Percentiles rank a stretch among this genome's conserved stretches.
These are phyloP conservation scores for Epichloe sylvatica DNA, from an alignment of 2,329 filamentous ascomycete genomes.

Conservation along the genomic window DNA sequence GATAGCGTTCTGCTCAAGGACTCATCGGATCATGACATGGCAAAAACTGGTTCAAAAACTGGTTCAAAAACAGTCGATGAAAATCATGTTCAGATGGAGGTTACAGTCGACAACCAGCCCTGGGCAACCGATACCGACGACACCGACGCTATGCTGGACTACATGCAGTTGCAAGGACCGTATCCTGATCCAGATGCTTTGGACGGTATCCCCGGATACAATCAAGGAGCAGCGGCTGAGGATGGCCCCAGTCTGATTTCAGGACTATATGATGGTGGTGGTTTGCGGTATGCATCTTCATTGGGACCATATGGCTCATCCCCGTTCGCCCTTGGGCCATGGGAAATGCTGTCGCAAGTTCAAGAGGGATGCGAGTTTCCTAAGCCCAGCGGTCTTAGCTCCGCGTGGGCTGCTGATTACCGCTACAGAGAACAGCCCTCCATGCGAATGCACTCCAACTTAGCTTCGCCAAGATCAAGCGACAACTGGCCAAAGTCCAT, in stretches of 20 bases:
- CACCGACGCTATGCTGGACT: neutral
- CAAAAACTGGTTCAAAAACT: neutral
- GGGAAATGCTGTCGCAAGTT: constrained; percentile 6
- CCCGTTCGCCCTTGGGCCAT: constrained; percentile 9
- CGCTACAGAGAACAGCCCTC: constrained; percentile 10
- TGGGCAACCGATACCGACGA: constrained; percentile 4
- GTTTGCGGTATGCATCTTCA: constrained; percentile 5
- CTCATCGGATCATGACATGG: constrained; percentile 11
- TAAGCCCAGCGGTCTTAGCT: constrained; percentile 16
- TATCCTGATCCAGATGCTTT: constrained; percentile 4
- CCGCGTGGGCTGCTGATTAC: constrained; percentile 20
- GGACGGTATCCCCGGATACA: constrained; percentile 1
- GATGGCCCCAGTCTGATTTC: constrained; percentile 4
- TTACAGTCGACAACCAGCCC: constrained; percentile 2
- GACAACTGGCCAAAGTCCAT: constrained; percentile 1
- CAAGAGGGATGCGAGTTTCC: constrained; percentile 21
- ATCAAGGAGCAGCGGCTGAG: neutral
- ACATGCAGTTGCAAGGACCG: constrained; percentile 5
- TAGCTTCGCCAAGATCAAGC: constrained; percentile 3
- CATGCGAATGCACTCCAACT: neutral
- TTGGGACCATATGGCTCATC: constrained; percentile 9
- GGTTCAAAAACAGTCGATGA: neutral
- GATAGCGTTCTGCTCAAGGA: constrained; percentile 20
- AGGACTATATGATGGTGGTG: constrained; percentile 4
- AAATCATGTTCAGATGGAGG: constrained; percentile 6